Evolutionary conservation across 257 asterid genomes (phyloP).

Genomic region (Petrea volubilis): DNA sequence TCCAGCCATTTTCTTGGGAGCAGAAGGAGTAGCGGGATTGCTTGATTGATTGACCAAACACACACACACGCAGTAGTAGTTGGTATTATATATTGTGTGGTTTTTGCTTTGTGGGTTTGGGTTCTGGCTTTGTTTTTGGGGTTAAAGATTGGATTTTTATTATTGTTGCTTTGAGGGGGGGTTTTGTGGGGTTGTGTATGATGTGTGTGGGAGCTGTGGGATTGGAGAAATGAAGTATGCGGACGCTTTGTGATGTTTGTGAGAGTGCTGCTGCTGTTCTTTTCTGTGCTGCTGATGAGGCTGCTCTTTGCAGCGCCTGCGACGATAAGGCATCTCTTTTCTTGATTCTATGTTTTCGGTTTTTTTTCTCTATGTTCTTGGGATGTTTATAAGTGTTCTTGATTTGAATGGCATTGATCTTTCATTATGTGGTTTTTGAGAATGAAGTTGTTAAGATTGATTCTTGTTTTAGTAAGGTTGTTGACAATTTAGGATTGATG

Average conservation of each 20-base stretch:
- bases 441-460: neutral
- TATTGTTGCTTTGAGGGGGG: neutral
- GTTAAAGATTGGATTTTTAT: neutral
- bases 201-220: slow-evolving; percentile 20
- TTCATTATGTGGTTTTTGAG: neutral
- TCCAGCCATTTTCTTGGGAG: neutral
- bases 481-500: neutral
- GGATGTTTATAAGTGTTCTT: neutral
- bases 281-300: slow-evolving; percentile 81
- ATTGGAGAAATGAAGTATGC: slow-evolving; percentile 55
- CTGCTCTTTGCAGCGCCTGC: slow-evolving; percentile 66
- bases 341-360: neutral
- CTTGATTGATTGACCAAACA: neutral
- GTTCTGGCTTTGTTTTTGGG: neutral
- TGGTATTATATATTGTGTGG: neutral
- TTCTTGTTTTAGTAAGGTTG: neutral
- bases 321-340: slow-evolving; percentile 56
- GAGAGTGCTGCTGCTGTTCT: slow-evolving; percentile 73
- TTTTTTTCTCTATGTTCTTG: too few species aligned
- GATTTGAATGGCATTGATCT: neutral
- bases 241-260: slow-evolving; percentile 75
- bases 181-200: too few species aligned
- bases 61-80: neutral
- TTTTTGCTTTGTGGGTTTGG: neutral
- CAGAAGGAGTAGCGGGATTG: slow-evolving; percentile 8